A percentile compares a stretch with the other conserved stretches of the same genome.
phyloP scores from a whole-genome alignment of 768 basidiomycete species.

The Phaffia tasmanica region DNA sequence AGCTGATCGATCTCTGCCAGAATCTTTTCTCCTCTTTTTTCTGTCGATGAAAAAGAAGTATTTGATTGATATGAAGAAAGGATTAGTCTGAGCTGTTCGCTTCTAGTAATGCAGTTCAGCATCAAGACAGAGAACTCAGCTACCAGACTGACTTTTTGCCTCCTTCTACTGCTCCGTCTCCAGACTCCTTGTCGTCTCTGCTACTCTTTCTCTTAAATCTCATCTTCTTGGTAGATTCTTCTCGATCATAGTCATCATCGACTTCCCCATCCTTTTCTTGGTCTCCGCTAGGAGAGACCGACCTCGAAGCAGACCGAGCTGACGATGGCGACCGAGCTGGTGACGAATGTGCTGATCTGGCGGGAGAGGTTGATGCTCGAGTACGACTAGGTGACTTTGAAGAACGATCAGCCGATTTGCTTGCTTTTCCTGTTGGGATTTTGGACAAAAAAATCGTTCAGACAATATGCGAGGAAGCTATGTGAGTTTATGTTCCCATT shows the following conservation, averaged over 20 bases:
- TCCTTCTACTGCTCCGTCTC: slow-evolving; percentile 38
- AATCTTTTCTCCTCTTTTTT: slow-evolving; percentile 46
- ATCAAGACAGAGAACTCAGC: background rate
- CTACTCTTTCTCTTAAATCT: slow-evolving; percentile 36
- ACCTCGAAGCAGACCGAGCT: background rate
- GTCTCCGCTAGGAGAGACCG: slow-evolving; percentile 36
- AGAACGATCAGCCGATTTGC: no score
- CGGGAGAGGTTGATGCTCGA: background rate
- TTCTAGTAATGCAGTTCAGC: background rate
- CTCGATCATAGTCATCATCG: slow-evolving; percentile 47
- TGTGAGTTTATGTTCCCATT: background rate
- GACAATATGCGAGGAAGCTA: background rate
- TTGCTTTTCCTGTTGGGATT: no score
- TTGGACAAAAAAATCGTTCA: background rate
- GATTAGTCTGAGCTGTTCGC: background rate
- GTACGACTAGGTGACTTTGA: background rate
- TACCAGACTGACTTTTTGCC: slow-evolving; percentile 19
- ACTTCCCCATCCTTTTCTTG: slow-evolving; percentile 34
- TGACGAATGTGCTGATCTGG: background rate
- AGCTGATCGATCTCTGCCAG: slow-evolving; percentile 43
- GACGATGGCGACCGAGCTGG: background rate
- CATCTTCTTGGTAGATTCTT: slow-evolving; percentile 32
- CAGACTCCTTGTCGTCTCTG: slow-evolving; percentile 32
- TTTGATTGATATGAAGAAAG: background rate
- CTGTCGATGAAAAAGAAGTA: background rate